A percentile compares a stretch with the other conserved stretches of the same genome.
phyloP scores from a whole-genome alignment of 192 early-diverging fungal species.

The Neocallimastix lanati region DNA sequence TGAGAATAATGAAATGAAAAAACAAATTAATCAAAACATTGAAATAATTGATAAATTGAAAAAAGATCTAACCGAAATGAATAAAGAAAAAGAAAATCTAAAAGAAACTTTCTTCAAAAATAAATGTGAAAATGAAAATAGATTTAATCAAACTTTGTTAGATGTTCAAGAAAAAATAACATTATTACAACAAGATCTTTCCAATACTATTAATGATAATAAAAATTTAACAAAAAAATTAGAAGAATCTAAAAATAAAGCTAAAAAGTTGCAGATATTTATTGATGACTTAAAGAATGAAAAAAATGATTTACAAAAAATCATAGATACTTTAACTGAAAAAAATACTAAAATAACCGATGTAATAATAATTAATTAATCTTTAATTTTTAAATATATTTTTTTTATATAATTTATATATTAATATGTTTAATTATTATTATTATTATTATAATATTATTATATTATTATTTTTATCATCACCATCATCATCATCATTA shows the following conservation, averaged over 20 bases:
- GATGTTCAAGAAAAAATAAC: background rate
- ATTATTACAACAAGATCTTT: background rate
- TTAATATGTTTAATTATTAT: too few relatives aligned
- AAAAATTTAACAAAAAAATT: background rate
- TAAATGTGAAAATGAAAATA: background rate
- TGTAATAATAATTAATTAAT: background rate
- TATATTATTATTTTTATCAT: too few relatives aligned
- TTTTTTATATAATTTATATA: too few relatives aligned
- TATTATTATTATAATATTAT: too few relatives aligned
- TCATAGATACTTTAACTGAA: background rate
- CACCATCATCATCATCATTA: too few relatives aligned
- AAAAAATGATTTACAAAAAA: background rate
- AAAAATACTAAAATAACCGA: background rate
- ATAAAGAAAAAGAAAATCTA: background rate
- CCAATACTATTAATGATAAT: background rate
- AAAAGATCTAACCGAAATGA: background rate
- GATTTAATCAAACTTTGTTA: background rate
- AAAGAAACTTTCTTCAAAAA: background rate
- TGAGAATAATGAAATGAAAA: background rate
- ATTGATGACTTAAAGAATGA: background rate
- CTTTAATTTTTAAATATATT: too few relatives aligned
- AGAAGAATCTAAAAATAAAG: background rate
- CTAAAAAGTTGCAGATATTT: background rate
- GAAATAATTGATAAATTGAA: background rate
- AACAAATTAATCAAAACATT: background rate